A percentile compares a stretch with the other conserved stretches of the same genome.
Evolutionary conservation across 768 basidiomycete species (phyloP).

Genomic region (Lentinula edodes): DNA sequence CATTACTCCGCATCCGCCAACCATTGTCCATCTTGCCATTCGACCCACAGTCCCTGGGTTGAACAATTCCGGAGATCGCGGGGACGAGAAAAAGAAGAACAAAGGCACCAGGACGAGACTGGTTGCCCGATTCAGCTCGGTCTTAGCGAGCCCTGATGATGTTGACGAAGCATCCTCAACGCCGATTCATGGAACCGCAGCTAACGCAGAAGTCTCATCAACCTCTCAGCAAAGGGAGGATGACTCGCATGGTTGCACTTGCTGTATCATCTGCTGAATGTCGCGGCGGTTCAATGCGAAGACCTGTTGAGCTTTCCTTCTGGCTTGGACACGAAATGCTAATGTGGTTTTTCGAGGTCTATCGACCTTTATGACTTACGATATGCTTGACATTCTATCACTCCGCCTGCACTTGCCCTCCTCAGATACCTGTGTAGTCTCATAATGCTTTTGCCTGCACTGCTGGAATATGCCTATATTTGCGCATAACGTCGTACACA

Average conservation of each 20-base stretch:
- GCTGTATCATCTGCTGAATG: neutral
- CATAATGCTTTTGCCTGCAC: neutral
- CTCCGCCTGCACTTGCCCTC: neutral
- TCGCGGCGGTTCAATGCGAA: neutral
- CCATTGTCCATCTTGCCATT: constrained; percentile 74
- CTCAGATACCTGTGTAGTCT: neutral
- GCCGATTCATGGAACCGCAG: neutral
- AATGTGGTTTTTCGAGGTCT: neutral
- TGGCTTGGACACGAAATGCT: neutral
- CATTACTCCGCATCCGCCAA: constrained; percentile 27
- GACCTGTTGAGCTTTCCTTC: neutral
- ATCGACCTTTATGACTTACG: neutral
- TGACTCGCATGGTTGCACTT: neutral
- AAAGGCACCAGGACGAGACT: neutral
- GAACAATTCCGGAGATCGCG: constrained; percentile 42
- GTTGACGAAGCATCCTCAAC: neutral
- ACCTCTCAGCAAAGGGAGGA: neutral
- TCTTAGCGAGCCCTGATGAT: neutral
- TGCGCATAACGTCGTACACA: neutral
- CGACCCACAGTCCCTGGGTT: constrained; percentile 39
- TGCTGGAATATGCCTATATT: neutral
- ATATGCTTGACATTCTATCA: neutral
- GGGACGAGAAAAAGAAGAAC: constrained; percentile 43
- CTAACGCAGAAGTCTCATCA: neutral
- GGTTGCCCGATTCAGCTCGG: neutral